phyloP scores from a whole-genome alignment of 2,329 filamentous ascomycete genomes.

The Botryosphaeria dothidea region DNA sequence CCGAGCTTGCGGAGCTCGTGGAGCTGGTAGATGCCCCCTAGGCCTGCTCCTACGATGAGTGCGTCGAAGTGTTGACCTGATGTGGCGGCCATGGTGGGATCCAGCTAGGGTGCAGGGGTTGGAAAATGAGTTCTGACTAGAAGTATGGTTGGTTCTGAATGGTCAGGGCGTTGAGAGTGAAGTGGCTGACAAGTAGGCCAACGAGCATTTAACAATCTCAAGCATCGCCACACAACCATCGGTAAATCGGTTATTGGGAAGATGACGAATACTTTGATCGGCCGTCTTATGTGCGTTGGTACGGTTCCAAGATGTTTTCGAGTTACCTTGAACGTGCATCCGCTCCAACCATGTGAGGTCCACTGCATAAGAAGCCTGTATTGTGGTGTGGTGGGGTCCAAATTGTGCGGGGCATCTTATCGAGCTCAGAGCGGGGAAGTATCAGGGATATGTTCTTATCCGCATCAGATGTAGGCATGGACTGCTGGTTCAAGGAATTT shows the following conservation, averaged over 20 bases:
- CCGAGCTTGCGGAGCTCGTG: constrained; percentile 29
- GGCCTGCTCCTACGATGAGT: constrained; percentile 31
- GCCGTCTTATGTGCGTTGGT: neutral
- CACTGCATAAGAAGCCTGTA: neutral
- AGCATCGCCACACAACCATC: neutral
- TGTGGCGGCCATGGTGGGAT: neutral
- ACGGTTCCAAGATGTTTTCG: neutral
- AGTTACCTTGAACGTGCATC: neutral
- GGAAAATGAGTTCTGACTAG: no score
- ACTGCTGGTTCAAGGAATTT: no score
- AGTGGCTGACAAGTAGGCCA: neutral
- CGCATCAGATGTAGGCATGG: no score
- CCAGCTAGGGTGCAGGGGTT: no score
- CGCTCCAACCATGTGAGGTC: neutral
- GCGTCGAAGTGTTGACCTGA: constrained; percentile 21
- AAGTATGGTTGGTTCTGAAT: no score
- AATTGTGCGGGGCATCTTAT: no score
- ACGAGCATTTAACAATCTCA: neutral
- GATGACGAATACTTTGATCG: neutral
- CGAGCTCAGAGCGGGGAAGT: no score
- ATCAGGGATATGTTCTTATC: no score
- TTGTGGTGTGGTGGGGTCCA: neutral
- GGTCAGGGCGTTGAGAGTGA: neutral
- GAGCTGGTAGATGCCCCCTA: constrained; percentile 31
- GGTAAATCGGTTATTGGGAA: neutral